These are phyloP conservation scores for Urostyla sp. DNA, from an alignment of 73 alveolate species.

Conservation along the genomic window DNA sequence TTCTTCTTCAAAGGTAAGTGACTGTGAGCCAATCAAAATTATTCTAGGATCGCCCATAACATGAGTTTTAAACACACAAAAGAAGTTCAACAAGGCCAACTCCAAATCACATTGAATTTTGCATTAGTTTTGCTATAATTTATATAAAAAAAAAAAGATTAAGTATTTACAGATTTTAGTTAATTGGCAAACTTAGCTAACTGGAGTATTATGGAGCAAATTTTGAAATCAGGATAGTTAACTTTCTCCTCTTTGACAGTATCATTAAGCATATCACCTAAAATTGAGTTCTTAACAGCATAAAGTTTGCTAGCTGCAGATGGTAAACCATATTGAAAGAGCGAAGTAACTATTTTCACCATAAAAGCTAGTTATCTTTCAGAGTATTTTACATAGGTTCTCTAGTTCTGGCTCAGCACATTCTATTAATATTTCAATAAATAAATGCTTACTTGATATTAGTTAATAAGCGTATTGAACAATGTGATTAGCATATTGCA, in stretches of 20 bases:
- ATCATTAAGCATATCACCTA: conserved; percentile 20
- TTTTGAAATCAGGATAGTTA: conserved; percentile 17
- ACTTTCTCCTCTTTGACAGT: background rate
- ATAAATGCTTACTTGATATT: conserved; percentile 14
- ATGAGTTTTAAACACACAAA: conserved; percentile 29
- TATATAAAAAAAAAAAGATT: no score
- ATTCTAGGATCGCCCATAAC: conserved; percentile 63
- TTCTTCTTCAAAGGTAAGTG: no score
- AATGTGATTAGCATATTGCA: background rate
- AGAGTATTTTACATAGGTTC: conserved; percentile 1
- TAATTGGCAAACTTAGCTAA: background rate
- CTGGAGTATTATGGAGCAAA: conserved; percentile 26
- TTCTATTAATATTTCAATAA: background rate
- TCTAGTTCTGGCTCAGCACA: conserved; percentile 19
- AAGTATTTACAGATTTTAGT: conserved; percentile 5
- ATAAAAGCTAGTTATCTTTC: conserved; percentile 29
- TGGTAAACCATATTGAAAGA: conserved; percentile 51
- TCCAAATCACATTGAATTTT: conserved; percentile 41
- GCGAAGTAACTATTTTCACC: conserved; percentile 39
- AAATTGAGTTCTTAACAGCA: background rate
- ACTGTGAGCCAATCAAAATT: conserved; percentile 23
- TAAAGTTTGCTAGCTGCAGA: conserved; percentile 19
- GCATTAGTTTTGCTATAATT: conserved; percentile 12
- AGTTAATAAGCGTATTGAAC: background rate
- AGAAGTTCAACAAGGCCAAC: conserved; percentile 28